phyloP scores from a whole-genome alignment of 2,329 filamentous ascomycete genomes.

The Hypomyces perniciosus region DNA sequence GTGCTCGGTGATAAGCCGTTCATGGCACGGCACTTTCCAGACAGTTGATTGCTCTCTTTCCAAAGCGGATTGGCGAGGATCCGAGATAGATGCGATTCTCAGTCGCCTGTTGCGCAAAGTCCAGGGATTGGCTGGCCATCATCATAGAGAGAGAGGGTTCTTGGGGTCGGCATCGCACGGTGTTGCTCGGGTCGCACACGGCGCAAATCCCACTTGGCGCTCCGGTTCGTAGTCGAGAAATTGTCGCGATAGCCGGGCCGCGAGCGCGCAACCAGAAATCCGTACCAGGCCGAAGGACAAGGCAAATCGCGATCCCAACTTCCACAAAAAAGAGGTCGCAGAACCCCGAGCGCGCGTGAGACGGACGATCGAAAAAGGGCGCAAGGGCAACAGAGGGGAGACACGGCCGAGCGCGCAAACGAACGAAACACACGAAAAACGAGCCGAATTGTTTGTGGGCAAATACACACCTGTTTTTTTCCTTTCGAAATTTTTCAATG shows the following conservation, averaged over 20 bases:
- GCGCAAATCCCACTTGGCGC: not conserved
- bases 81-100: not conserved
- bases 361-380: not conserved
- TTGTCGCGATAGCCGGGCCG: not conserved
- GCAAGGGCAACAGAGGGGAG: not conserved
- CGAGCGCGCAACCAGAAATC: not conserved
- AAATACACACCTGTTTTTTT: slow-evolving; percentile 1
- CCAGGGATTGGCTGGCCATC: not conserved
- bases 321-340: not conserved
- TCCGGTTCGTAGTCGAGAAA: not conserved
- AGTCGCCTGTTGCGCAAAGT: not conserved
- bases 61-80: not conserved
- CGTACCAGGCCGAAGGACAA: not conserved
- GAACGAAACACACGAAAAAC: not conserved
- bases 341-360: not conserved
- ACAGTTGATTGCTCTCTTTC: not conserved
- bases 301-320: not conserved
- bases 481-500: not conserved
- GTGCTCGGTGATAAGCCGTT: too few relatives aligned
- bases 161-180: slow-evolving; percentile 9
- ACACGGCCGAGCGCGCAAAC: too few relatives aligned
- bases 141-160: not conserved
- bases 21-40: too few relatives aligned
- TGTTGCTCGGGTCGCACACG: slow-evolving; percentile 10
- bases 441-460: not conserved